Conservation (phyloP, 495 filamentous ascomycete species). For the Xylaria flabelliformis region DNA sequence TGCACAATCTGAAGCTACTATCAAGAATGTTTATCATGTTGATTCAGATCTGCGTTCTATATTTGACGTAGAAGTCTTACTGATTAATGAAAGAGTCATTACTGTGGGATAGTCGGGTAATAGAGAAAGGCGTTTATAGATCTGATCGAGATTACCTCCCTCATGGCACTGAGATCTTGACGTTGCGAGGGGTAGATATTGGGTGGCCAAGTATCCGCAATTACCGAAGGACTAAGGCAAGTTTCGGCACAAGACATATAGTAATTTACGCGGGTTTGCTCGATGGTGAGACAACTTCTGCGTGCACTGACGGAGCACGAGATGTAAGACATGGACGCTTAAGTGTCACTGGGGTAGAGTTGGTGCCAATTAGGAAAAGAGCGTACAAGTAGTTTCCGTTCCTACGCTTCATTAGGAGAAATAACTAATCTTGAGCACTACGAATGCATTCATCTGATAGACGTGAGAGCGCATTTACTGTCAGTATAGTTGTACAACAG, state of each 20-base stretch:
- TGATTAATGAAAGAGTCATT: neutral
- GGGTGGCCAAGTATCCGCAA: conserved; percentile 6
- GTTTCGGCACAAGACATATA: neutral
- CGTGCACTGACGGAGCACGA: neutral
- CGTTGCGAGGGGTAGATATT: neutral
- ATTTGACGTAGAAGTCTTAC: neutral
- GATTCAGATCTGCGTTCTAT: neutral
- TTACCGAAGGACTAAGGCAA: conserved; percentile 9
- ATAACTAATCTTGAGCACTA: neutral
- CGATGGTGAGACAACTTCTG: neutral
- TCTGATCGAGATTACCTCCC: neutral
- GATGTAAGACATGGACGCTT: conserved; percentile 5
- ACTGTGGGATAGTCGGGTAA: neutral
- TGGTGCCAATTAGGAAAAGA: neutral
- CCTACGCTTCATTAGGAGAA: neutral
- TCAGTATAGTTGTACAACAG: neutral
- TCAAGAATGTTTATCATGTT: neutral
- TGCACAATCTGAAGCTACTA: neutral
- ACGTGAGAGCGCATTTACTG: neutral
- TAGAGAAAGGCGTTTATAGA: neutral
- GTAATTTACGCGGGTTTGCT: neutral
- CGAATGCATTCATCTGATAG: neutral
- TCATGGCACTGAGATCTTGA: neutral
- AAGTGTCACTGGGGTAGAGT: too few species aligned
- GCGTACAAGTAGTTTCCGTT: neutral